These are phyloP conservation scores for Kuraishia hungarica DNA, from an alignment of 805 yeast species.

Conservation along the genomic window DNA sequence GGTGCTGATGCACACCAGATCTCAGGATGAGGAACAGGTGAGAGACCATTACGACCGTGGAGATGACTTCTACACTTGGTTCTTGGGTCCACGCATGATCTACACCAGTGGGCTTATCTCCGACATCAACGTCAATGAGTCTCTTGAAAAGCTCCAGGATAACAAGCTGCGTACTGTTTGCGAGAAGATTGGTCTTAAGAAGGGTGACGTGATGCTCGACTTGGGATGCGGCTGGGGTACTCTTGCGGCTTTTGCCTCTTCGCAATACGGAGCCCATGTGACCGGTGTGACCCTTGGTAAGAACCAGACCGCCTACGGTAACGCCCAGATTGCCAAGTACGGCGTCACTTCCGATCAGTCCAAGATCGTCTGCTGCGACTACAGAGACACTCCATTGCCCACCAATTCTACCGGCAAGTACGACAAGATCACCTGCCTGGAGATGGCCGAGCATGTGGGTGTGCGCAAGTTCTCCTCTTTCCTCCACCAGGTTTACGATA, in stretches of 20 bases:
- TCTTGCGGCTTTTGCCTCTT: constrained; percentile 74
- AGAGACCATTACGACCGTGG: constrained; percentile 95
- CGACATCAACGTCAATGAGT: constrained; percentile 63
- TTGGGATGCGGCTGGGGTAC: constrained; percentile 98
- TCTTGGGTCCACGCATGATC: constrained; percentile 90
- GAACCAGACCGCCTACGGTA: constrained; percentile 91
- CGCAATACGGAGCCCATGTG: constrained; percentile 74
- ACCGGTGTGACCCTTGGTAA: constrained; percentile 88
- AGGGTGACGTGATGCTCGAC: constrained; percentile 73
- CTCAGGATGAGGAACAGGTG: constrained; percentile 95
- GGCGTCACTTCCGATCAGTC: constrained; percentile 67
- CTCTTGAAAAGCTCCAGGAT: constrained; percentile 78
- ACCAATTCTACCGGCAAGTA: constrained; percentile 39
- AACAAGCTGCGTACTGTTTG: constrained; percentile 83
- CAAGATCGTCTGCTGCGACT: constrained; percentile 72
- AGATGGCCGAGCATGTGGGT: constrained; percentile 97
- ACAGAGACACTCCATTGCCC: constrained; percentile 82
- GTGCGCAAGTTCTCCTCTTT: constrained; percentile 73
- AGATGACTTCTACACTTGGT: constrained; percentile 91
- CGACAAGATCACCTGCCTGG: constrained; percentile 83
- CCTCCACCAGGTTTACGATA: constrained; percentile 71
- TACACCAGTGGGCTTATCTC: constrained; percentile 81
- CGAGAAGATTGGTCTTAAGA: constrained; percentile 67
- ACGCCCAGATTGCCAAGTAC: constrained; percentile 54
- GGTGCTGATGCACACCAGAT: constrained; percentile 82